phyloP scores from a whole-genome alignment of 108 stramenopile genomes.

The Nannochloropsis salina region DNA sequence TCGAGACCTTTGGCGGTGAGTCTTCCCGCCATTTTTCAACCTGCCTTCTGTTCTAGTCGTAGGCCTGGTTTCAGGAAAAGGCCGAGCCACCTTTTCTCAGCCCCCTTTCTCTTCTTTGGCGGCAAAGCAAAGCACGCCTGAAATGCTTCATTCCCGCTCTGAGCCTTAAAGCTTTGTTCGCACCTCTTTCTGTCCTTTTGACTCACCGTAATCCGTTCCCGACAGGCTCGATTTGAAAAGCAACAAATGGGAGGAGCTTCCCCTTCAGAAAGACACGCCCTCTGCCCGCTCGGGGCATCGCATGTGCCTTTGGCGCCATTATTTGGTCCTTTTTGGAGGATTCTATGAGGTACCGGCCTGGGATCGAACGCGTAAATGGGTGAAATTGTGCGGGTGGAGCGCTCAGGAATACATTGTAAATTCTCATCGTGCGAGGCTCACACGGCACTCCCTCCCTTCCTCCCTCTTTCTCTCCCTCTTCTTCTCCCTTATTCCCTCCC shows the following conservation, averaged over 20 bases:
- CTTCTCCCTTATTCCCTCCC: background rate
- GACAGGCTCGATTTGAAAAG: slow-evolving; percentile 58
- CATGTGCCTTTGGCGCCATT: slow-evolving; percentile 78
- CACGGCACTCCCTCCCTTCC: background rate
- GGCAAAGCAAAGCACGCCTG: background rate
- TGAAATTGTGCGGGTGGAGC: background rate
- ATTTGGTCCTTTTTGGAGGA: slow-evolving; percentile 88
- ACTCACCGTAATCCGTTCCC: background rate
- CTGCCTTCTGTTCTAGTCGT: too few species aligned
- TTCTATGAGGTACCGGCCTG: slow-evolving; percentile 73
- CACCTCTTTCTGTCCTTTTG: background rate
- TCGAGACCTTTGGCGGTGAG: slow-evolving; percentile 73
- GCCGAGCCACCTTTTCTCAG: background rate
- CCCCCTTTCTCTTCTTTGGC: background rate
- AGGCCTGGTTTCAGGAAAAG: too few species aligned
- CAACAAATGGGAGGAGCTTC: slow-evolving; percentile 72
- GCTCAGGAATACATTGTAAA: too few species aligned
- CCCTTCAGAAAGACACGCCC: slow-evolving; percentile 57
- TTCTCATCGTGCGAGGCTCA: too few species aligned
- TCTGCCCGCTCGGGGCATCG: slow-evolving; percentile 82
- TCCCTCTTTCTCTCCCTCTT: background rate
- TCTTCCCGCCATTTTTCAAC: slow-evolving; percentile 9
- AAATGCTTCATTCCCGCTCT: too few species aligned
- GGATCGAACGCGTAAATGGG: slow-evolving; percentile 48
- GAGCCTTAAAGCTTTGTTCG: background rate